Base-by-base conservation (phyloP, 1,284 basidiomycete species). In the Mycena sp. region DNA sequence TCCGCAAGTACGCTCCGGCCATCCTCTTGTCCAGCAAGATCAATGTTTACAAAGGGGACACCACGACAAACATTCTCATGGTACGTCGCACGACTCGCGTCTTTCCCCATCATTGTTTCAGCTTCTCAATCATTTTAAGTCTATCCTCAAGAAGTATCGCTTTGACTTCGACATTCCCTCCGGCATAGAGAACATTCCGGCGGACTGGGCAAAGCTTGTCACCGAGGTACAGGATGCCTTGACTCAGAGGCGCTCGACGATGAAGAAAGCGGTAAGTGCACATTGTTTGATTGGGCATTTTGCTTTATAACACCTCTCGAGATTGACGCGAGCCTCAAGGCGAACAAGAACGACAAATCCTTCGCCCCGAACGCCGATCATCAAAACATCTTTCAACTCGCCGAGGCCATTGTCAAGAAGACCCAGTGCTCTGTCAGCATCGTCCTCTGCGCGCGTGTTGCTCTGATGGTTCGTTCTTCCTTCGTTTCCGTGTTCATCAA, bases 91-190 rank as follows among this genome's bases (percentile, higher is more conserved):
- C 28, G 26, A 19, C 45, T 44, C 14, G 4, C 17, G 17, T 7
- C 6, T n/a, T 5, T 30, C 19, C 38, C 23, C 7, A 11, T 11
- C 32, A 17, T 10, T 32, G 6, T 41, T 53, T 28, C 51, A 53
- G 4, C 6, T 5, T 7, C 16, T 21, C 3, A 51, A 16, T 44
- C 25, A 2, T 38, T 17, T 11, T 43, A 43, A 48, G 48, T 12
- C 5, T 14, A 35, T 58, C 9, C 19, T 51, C 28, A 50, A 51
- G 29, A 44, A 51, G 21, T 12, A 32, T 17, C 57, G 40, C 16
- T 58, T 58, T 28, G 55, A 50, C 16, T 58, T 58, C 38, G 55
- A 50, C 28, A 19, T 58, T 12, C 46, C 55, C 0, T 5, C 37
- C n/a, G 46, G 38, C 1, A 26, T 58, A 6, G 55, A 58, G 37